These are phyloP conservation scores for Penicillium vulpinum DNA, from an alignment of 2,329 filamentous ascomycete species.

Conservation along the genomic window DNA sequence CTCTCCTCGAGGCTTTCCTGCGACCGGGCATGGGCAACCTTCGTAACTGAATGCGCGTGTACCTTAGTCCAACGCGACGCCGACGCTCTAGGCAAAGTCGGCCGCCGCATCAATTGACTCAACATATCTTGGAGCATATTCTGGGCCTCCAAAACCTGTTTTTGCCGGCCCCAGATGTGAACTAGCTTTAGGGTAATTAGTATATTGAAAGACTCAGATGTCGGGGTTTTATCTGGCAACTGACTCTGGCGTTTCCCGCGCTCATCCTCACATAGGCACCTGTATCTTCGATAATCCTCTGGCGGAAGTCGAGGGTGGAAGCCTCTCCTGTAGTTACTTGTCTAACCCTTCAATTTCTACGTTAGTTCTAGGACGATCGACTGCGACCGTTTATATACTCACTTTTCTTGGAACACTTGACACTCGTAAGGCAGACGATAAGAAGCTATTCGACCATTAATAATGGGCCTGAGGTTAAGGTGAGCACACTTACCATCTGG, in stretches of 20 bases:
- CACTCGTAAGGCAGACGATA: slow-evolving; percentile 4
- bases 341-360: neutral
- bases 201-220: neutral
- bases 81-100: neutral
- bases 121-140: neutral
- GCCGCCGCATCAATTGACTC: neutral
- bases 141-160: neutral
- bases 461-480: too few relatives aligned
- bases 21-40: neutral
- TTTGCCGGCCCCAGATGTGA: slow-evolving; percentile 3
- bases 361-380: neutral
- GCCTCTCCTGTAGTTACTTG: neutral
- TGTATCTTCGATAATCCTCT: neutral
- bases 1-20: neutral
- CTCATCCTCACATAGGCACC: slow-evolving; percentile 1
- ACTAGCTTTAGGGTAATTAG: neutral
- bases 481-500: neutral
- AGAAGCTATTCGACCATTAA: neutral
- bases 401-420: neutral
- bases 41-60: neutral
- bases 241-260: neutral
- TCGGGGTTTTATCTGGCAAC: neutral
- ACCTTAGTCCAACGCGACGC: neutral
- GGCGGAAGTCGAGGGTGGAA: neutral
- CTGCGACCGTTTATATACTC: neutral